A percentile compares a stretch with the other conserved stretches of the same genome.
Conservation (phyloP, 805 yeast species). For the Metschnikowia henanensis region DNA sequence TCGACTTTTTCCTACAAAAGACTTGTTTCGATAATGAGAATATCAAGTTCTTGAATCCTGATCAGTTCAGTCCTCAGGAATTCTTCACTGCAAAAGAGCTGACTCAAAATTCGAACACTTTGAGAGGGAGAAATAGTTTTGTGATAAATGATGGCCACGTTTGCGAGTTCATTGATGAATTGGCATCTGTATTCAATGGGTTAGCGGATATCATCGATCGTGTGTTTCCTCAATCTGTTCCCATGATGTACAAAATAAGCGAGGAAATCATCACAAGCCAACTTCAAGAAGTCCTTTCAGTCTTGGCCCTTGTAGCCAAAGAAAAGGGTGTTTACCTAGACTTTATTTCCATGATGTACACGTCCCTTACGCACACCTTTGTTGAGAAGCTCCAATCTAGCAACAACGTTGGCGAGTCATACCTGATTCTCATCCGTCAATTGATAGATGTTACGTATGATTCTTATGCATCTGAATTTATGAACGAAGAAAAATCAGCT, state of each 20-base stretch:
- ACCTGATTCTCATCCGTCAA: conserved; percentile 30
- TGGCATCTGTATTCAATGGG: conserved; percentile 38
- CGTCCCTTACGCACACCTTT: conserved; percentile 26
- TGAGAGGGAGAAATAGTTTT: too few species aligned
- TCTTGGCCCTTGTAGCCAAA: conserved; percentile 30
- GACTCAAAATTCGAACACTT: background rate
- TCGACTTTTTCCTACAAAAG: conserved; percentile 45
- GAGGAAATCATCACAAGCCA: conserved; percentile 46
- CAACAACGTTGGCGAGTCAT: conserved; percentile 39
- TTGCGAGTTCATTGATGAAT: conserved; percentile 24
- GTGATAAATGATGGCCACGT: conserved; percentile 20
- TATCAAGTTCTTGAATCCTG: conserved; percentile 29
- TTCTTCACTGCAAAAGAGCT: conserved; percentile 19
- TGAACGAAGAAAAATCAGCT: conserved; percentile 33
- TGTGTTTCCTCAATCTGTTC: conserved; percentile 44
- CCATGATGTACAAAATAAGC: conserved; percentile 48
- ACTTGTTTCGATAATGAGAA: conserved; percentile 40
- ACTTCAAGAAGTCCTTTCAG: conserved; percentile 32
- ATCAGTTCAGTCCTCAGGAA: conserved; percentile 23
- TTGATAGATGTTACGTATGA: conserved; percentile 45
- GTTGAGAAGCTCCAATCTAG: conserved; percentile 27
- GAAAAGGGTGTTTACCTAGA: conserved; percentile 29
- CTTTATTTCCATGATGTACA: conserved; percentile 42
- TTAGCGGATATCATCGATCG: conserved; percentile 40
- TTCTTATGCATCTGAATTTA: conserved; percentile 39